Base-by-base conservation (phyloP, 2,329 filamentous ascomycete species). In the Fusarium mangiferae region DNA sequence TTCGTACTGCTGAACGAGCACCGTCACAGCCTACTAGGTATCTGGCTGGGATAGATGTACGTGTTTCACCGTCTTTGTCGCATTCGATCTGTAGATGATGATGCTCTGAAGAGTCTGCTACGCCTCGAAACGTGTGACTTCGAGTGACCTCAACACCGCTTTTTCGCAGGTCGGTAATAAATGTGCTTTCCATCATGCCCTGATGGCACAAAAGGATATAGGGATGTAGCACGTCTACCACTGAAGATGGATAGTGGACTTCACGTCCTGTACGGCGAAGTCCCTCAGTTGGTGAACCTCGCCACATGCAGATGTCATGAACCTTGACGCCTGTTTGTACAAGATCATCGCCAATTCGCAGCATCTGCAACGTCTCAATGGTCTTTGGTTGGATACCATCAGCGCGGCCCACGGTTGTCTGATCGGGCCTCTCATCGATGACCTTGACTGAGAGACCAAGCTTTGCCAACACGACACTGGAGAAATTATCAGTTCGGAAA, bases 361-460 rank as follows among this genome's bases (percentile, higher is more conserved):
- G 89, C 82, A 94, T 92, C 68, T 89, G 88, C 75, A 94, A 88
- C 1, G 92, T 94, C 83, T 94, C 92, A 75, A 94, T 93, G 1
- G 92, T 92, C 82, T 94, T 94, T 48, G 92, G 92, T 77, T 94
- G 92, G 58, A 94, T 85, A 38, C 92, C 92, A 80, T 94, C 92
- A 67, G 92, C 92, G 81, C 83, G 82, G 76, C 92, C 92, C 10
- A 91, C 91, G 8, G 89, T 85, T 4, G 93, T 94, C 77, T 89
- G 89, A 76, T 92, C 88, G 33, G 88, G 84, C 68, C 92, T 85
- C 78, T 94, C 91, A 82, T 94, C 92, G 51, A 94, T 84, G 48
- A 94, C 86, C 42, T 87, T 86, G 9, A 89, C 87, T 62, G 89
- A 89, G 76, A 94, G 89, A 20, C 92, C 92, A 77, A 89, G 92